phyloP scores from a whole-genome alignment of 1,284 basidiomycete genomes.

The Rhodofomes roseus region DNA sequence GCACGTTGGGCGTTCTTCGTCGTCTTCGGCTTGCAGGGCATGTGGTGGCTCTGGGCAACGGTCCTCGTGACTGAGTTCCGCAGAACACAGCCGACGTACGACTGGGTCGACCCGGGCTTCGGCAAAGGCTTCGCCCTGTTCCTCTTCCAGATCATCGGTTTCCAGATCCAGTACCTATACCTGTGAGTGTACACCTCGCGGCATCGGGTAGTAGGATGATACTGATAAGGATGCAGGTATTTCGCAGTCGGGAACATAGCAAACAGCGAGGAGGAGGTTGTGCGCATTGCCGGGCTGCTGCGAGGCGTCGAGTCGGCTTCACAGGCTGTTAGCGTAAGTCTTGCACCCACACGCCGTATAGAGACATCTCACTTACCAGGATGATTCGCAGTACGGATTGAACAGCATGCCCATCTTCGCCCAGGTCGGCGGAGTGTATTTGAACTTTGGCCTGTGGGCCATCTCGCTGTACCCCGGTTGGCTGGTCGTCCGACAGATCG shows the following conservation, averaged over 20 bases:
- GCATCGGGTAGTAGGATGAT: too few relatives aligned
- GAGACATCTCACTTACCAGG: neutral
- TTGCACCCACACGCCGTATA: neutral
- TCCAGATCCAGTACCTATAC: neutral
- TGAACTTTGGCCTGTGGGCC: neutral
- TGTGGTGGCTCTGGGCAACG: neutral
- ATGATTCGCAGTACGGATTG: neutral
- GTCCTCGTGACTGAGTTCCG: neutral
- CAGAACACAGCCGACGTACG: neutral
- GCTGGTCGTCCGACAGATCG: neutral
- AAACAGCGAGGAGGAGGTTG: neutral
- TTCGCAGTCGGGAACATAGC: neutral
- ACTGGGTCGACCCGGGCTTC: neutral
- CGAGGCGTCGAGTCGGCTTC: neutral
- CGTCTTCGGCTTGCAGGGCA: neutral
- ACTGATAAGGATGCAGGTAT: neutral
- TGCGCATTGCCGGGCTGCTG: neutral
- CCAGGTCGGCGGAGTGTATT: neutral
- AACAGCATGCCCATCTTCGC: neutral
- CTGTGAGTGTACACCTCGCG: neutral
- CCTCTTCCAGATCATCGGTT: neutral
- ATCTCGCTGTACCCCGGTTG: neutral
- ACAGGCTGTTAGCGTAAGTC: neutral
- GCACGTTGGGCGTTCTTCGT: neutral
- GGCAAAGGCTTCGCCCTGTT: neutral